Conservation (phyloP, 352 stramenopile genomes). For the Blastocystis sp. region DNA sequence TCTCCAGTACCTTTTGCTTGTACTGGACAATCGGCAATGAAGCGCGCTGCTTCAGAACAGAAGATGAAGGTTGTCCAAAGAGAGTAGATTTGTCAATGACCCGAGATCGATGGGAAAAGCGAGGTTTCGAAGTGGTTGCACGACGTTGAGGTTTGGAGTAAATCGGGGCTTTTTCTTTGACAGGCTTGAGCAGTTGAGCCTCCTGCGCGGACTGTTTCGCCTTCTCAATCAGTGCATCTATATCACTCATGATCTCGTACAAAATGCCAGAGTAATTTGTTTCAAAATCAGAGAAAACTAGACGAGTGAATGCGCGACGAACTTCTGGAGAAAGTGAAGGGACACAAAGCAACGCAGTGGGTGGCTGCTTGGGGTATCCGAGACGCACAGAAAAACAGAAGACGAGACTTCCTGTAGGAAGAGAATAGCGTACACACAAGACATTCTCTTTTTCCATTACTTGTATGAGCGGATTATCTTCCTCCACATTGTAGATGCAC, state of each 20-base stretch:
- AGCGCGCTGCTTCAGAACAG: neutral
- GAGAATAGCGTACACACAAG: neutral
- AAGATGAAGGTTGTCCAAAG: neutral
- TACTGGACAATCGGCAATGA: slow-evolving; percentile 75
- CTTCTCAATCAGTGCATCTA: neutral
- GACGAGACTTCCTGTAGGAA: neutral
- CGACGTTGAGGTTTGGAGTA: neutral
- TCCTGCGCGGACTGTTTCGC: neutral
- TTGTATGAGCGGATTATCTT: neutral
- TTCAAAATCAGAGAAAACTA: neutral
- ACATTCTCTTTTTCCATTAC: neutral
- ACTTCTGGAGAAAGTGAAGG: neutral
- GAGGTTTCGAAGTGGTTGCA: neutral
- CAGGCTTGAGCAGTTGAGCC: neutral
- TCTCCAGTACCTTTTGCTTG: slow-evolving; percentile 73
- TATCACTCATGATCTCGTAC: slow-evolving; percentile 21
- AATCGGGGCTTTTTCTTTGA: neutral
- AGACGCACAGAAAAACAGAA: neutral
- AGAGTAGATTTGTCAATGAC: neutral
- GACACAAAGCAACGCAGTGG: neutral
- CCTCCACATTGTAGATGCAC: neutral
- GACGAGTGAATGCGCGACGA: neutral
- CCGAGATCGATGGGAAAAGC: neutral
- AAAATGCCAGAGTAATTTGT: neutral
- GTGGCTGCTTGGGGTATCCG: neutral